Conservation (phyloP, 108 stramenopile species). For the Cyclotella atomus region DNA sequence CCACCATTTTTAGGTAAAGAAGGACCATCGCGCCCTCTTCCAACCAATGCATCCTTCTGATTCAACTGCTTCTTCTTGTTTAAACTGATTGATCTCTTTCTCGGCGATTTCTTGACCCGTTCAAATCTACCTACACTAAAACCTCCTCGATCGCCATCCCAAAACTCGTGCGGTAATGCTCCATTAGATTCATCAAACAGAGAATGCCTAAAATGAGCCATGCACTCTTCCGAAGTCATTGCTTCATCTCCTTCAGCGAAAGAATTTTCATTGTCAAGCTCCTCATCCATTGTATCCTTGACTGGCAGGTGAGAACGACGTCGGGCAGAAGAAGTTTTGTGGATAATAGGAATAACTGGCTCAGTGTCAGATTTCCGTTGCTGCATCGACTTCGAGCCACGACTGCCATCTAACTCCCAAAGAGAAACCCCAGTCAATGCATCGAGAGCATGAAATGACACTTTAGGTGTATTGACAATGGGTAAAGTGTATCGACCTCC, state of each 20-base stretch:
- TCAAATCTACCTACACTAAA: slow-evolving; percentile 52
- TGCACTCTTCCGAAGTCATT: slow-evolving; percentile 54
- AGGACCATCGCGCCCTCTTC: slow-evolving; percentile 12
- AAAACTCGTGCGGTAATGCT: slow-evolving; percentile 51
- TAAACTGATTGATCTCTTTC: slow-evolving; percentile 23
- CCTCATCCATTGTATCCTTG: slow-evolving; percentile 34
- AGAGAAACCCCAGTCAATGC: slow-evolving; percentile 62
- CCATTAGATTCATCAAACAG: slow-evolving; percentile 45
- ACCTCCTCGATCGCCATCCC: slow-evolving; percentile 46
- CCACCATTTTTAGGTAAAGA: slow-evolving; percentile 20
- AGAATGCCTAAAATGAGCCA: slow-evolving; percentile 47
- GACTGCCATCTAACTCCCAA: slow-evolving; percentile 59
- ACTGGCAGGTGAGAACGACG: slow-evolving; percentile 68
- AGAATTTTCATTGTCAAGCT: slow-evolving; percentile 44
- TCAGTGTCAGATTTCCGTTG: slow-evolving; percentile 17
- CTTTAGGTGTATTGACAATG: slow-evolving; percentile 31
- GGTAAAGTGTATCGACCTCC: slow-evolving; percentile 43
- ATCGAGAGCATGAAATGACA: slow-evolving; percentile 69
- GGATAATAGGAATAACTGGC: slow-evolving; percentile 30
- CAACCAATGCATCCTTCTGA: slow-evolving; percentile 14
- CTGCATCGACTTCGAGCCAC: neutral
- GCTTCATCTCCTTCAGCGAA: slow-evolving; percentile 52
- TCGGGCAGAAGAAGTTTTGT: slow-evolving; percentile 64
- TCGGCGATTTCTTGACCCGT: slow-evolving; percentile 30
- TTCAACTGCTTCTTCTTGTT: slow-evolving; percentile 12